Evolutionary conservation across 1,284 basidiomycete species (phyloP).

Genomic region (Pseudozyma sp.): DNA sequence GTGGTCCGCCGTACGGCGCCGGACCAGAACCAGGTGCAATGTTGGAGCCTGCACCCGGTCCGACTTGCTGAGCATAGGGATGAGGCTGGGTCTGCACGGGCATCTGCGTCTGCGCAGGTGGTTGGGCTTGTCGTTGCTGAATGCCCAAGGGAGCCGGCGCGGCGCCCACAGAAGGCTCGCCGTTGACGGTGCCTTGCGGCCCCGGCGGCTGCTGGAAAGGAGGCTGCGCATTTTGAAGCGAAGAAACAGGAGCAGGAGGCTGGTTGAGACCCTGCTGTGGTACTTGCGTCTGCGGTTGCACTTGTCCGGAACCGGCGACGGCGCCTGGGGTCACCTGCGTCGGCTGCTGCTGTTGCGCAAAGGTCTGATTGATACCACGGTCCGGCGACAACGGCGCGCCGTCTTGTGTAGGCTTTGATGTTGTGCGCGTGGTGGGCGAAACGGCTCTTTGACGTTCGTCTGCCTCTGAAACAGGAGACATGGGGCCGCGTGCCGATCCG

Average conservation of each 20-base stretch:
- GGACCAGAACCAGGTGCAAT: slow-evolving; percentile 19
- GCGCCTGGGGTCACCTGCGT: slow-evolving; percentile 1
- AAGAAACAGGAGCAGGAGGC: not conserved
- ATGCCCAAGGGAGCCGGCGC: slow-evolving; percentile 24
- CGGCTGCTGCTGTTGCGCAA: slow-evolving; percentile 27
- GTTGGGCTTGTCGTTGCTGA: slow-evolving; percentile 31
- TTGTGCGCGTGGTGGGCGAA: slow-evolving; percentile 39
- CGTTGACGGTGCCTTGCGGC: slow-evolving; percentile 13
- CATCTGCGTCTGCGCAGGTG: slow-evolving; percentile 17
- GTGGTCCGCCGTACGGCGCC: slow-evolving; percentile 46
- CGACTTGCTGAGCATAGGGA: slow-evolving; percentile 26
- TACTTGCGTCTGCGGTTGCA: slow-evolving; percentile 3
- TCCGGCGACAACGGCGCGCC: slow-evolving; percentile 23
- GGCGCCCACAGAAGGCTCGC: slow-evolving; percentile 20
- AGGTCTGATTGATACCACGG: slow-evolving; percentile 15
- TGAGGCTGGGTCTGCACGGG: slow-evolving; percentile 19
- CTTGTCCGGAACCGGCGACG: not conserved
- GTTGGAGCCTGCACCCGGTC: slow-evolving; percentile 8
- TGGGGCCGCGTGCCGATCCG: slow-evolving; percentile 35
- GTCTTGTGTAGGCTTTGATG: slow-evolving; percentile 12
- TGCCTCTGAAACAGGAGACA: slow-evolving; percentile 44
- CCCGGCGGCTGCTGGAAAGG: slow-evolving; percentile 26
- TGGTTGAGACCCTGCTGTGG: slow-evolving; percentile 21
- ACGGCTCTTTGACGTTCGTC: slow-evolving; percentile 42
- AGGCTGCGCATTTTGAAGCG: slow-evolving; percentile 12